These are phyloP conservation scores for Corylus heterophylla DNA, from an alignment of 306 rosid genomes.

Conservation along the genomic window DNA sequence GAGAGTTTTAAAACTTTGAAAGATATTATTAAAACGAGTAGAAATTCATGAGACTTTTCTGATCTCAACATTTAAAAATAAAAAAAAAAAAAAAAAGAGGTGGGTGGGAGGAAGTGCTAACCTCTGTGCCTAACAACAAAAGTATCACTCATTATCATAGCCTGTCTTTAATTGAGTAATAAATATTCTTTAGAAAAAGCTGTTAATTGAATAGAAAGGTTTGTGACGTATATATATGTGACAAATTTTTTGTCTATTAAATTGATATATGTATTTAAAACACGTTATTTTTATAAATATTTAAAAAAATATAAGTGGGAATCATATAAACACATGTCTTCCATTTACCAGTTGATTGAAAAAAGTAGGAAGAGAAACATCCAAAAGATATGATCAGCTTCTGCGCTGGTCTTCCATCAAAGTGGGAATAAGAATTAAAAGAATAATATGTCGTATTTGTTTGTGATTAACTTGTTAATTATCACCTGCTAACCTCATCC, in stretches of 20 bases:
- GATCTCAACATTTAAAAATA: background rate
- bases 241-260: no score
- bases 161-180: background rate
- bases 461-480: background rate
- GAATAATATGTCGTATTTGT: background rate
- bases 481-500: background rate
- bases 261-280: no score
- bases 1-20: no score
- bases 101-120: no score
- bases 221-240: background rate
- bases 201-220: background rate
- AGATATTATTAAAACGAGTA: no score
- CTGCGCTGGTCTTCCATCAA: background rate
- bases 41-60: no score
- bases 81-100: background rate
- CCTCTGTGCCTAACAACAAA: slow-evolving; percentile 7
- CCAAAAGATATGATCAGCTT: background rate
- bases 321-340: no score
- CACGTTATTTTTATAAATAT: no score
- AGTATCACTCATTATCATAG: background rate
- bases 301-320: no score
- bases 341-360: background rate
- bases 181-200: background rate
- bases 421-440: background rate
- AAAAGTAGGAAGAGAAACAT: background rate